Base-by-base conservation (phyloP, 192 early-diverging fungal genomes). In the Mycoemilia scoparia region DNA sequence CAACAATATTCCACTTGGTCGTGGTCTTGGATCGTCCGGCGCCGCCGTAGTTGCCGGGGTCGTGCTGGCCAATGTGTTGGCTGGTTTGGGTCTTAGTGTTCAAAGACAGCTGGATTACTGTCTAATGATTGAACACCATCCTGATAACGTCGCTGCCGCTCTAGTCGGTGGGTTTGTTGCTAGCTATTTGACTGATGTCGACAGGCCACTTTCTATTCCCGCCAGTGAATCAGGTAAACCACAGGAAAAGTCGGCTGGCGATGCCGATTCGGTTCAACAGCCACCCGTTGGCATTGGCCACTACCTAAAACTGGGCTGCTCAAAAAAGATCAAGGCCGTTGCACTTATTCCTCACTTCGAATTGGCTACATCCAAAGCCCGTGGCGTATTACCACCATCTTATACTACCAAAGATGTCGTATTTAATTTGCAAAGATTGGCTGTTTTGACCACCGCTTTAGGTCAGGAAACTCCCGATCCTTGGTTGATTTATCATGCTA, bases 11-110 rank as follows among this genome's bases (percentile, higher is more conserved):
- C 90, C 93, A 9, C 60, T 98, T 10, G 91, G 91, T 8, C 77
- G 95, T 39, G 95, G 95, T 2, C 70, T 99, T n/a, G 95, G 95
- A 21, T 90, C 85, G 0, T 90, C 86, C 8, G 95, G 86, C 12
- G 74, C 90, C 7, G 95, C 95, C 10, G 87, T 95, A 4, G 88
- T 99, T 0, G 87, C 84, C 12, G 95, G 90, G 27, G 81, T 88
- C 7, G 42, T 81, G 7, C 50, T 96, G 27, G 95, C 85, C 14
- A 63, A 90, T 41, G 66, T 69, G 16, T 60, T 76, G 5, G 80
- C 78, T 28, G 41, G 64, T 9, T 66, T 96, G 24, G 41, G 52
- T 4, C 58, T 95, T 52, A 43, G 56, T 5, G 58, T 68, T 26
- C 74, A 86, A 40, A 69, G 83, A 24, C 67, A 96, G 64, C 66